These are phyloP conservation scores for Micractinium sp. DNA, from an alignment of 139 green algal species.

Conservation along the genomic window DNA sequence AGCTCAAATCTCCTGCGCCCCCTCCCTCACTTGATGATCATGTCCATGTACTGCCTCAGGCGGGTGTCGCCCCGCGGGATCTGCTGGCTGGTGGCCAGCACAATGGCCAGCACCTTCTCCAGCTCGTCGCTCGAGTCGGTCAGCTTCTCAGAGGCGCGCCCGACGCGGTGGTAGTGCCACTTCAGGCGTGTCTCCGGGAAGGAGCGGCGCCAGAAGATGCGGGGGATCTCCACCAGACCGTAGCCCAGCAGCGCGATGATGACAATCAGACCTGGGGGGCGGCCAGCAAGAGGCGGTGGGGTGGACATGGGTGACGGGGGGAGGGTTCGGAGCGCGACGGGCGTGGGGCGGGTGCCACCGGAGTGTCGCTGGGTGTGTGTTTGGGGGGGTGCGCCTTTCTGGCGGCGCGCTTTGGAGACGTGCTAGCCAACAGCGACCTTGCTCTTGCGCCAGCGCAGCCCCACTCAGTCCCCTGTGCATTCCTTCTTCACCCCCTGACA, in stretches of 20 bases:
- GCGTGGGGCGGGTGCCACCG: not conserved
- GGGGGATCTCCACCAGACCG: constrained; percentile 89
- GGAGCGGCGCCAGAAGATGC: constrained; percentile 75
- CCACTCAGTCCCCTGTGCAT: too few relatives aligned
- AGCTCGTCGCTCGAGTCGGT: constrained; percentile 57
- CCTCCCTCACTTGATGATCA: constrained; percentile 63
- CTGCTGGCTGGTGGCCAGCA: constrained; percentile 60
- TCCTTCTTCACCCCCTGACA: not conserved
- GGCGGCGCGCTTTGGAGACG: too few relatives aligned
- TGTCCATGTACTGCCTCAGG: constrained; percentile 79
- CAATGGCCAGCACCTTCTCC: constrained; percentile 48
- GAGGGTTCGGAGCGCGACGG: too few relatives aligned
- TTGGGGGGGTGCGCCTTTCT: too few relatives aligned
- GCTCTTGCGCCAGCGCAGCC: not conserved
- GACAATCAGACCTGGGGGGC: constrained; percentile 71
- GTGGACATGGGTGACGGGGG: not conserved
- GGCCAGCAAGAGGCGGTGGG: not conserved
- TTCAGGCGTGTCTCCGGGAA: constrained; percentile 56
- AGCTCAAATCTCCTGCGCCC: not conserved
- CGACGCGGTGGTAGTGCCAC: constrained; percentile 55
- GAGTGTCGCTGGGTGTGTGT: not conserved
- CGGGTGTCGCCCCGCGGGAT: constrained; percentile 76
- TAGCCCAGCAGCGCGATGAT: constrained; percentile 88
- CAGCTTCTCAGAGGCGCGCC: constrained; percentile 54
- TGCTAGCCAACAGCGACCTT: not conserved